Base-by-base conservation (phyloP, 768 basidiomycete genomes). In the Leccinum imitatum region DNA sequence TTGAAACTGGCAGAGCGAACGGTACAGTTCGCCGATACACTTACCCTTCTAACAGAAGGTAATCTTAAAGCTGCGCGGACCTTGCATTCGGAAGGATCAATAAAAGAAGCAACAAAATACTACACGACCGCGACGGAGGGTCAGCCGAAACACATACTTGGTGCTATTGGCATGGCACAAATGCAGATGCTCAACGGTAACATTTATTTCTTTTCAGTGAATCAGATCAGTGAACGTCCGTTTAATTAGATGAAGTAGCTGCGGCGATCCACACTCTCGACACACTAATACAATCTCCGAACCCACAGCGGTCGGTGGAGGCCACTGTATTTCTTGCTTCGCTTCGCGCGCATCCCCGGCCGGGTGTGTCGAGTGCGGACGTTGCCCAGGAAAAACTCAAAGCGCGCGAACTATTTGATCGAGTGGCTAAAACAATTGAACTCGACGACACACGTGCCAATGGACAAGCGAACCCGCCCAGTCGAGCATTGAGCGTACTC, bases 1-100 rank as follows among this genome's bases (percentile, higher is more conserved):
- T 73, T 96, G 48, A 99, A 98, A 78, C 79, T 98, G 19, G 95
- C 94, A 23, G 97, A 98, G 68, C 84, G 95, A 54, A 90, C 95
- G 0, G 87, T 98, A 44, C 95, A 98, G 70, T 97, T 91, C 68
- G 90, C 95, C 0, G 96, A 98, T 67, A 93, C 91, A 0, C 79
- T 93, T 33, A 82, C 91, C 0, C 78, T 96, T 15, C 80, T 95
- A 30, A 89, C 91, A 1, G 95, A 97, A 66, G 90, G 94, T 3
- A 91, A 94, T 68, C 75, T 95, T 15, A 82, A 90, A 33, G 87
- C 95, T 14, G 96, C 87, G 2, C 85, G 93, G 17, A 87, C 91
- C 3, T 81, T 86, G 14, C 93, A 95, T 65, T 84, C 85, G 2
- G 84, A 90, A 66, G 90, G 87, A 1, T 78, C 79, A 1, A 66